Percentiles rank a stretch among this genome's conserved stretches.
Evolutionary conservation across 306 rosid species (phyloP).

Genomic region (Corylus americana): DNA sequence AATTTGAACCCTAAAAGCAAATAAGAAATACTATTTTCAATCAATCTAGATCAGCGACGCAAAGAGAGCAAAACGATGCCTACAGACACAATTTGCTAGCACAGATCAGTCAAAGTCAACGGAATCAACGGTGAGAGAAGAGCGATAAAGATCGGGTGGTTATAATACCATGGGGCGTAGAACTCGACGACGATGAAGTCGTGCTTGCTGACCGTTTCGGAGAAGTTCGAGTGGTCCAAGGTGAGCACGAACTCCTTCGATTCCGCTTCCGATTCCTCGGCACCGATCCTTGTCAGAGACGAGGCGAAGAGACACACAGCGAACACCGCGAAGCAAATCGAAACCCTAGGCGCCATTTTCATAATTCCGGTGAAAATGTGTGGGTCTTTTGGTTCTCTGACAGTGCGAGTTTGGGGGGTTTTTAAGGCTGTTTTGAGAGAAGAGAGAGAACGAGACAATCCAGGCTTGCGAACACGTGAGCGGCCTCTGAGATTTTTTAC

Average conservation of each 20-base stretch:
- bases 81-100: background rate
- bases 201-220: conserved; percentile 68
- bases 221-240: conserved; percentile 78
- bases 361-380: background rate
- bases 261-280: conserved; percentile 53
- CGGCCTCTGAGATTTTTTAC: conserved; percentile 9
- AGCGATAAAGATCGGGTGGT: background rate
- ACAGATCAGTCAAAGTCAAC: background rate
- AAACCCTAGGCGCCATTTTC: conserved; percentile 59
- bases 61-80: conserved; percentile 25
- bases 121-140: background rate
- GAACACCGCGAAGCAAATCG: conserved; percentile 26
- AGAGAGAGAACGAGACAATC: conserved; percentile 30
- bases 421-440: background rate
- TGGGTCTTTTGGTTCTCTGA: background rate
- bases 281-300: conserved; percentile 35
- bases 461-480: conserved; percentile 42
- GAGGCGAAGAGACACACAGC: conserved; percentile 35
- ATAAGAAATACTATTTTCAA: background rate
- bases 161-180: conserved; percentile 79
- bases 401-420: background rate
- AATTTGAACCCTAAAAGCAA: background rate
- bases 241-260: conserved; percentile 82
- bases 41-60: background rate
- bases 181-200: conserved; percentile 91